Conservation (phyloP, 2,329 filamentous ascomycete species). For the Diaporthe batatas region DNA sequence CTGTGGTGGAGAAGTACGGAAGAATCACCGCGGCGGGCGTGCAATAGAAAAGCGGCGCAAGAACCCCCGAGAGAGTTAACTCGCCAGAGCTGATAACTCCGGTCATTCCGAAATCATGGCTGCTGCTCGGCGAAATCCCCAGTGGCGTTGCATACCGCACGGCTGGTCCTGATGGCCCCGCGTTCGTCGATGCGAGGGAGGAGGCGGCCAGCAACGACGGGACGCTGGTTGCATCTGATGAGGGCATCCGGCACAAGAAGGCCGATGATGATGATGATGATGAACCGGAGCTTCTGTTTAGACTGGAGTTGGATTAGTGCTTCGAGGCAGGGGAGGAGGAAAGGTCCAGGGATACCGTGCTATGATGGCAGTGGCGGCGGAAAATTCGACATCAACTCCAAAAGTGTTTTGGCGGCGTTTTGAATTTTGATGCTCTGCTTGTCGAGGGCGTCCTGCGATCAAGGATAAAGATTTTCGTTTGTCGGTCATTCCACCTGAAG, state of each 20-base stretch:
- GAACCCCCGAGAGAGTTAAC: constrained; percentile 17
- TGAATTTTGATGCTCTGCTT: constrained; percentile 9
- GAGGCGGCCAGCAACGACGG: not conserved
- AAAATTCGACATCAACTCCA: constrained; percentile 25
- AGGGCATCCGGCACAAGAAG: constrained; percentile 1
- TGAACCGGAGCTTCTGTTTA: constrained; percentile 36
- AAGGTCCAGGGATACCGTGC: not conserved
- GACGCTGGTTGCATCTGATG: constrained; percentile 3
- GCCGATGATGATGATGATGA: constrained; percentile 25
- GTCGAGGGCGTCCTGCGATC: not conserved
- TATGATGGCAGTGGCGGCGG: not conserved
- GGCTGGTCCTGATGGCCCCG: not conserved
- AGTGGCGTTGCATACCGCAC: not conserved
- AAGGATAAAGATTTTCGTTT: constrained; percentile 1
- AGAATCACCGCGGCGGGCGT: constrained; percentile 39
- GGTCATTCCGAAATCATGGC: not conserved
- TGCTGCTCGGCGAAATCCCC: not conserved
- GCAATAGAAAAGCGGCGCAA: constrained; percentile 40
- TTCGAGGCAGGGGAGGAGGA: not conserved
- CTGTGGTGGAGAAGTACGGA: constrained; percentile 76
- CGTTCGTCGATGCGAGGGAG: not conserved
- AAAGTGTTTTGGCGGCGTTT: constrained; percentile 34
- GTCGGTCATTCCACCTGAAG: constrained; percentile 12
- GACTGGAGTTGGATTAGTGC: constrained; percentile 31
- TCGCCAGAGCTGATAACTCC: constrained; percentile 17